Evolutionary conservation across 169 alveolate species (phyloP).

Genomic region (Plasmodium cynomolgi): DNA sequence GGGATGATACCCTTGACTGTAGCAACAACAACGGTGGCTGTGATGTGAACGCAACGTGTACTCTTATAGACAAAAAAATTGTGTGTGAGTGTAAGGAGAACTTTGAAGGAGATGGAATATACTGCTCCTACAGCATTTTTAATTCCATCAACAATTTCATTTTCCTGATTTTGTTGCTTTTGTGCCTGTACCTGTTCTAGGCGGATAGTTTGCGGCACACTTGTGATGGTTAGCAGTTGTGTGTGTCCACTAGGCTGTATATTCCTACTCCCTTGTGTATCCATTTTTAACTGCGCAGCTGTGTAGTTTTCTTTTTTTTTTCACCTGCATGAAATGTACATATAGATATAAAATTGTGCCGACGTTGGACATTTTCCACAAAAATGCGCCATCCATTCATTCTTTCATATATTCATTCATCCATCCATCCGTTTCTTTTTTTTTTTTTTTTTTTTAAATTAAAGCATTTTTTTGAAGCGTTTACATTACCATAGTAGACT

Average conservation of each 20-base stretch:
- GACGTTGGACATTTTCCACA: not conserved
- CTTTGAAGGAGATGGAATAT: conserved; percentile 52
- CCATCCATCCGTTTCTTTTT: no score
- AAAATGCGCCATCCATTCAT: not conserved
- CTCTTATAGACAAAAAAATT: conserved; percentile 22
- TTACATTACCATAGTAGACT: not conserved
- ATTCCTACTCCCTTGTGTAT: not conserved
- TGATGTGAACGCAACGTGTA: conserved; percentile 33
- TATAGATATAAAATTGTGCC: not conserved
- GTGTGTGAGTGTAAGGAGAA: conserved; percentile 44
- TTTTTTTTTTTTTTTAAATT: no score
- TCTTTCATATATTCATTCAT: not conserved
- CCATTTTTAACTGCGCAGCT: not conserved
- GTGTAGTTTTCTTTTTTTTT: conserved; percentile 3
- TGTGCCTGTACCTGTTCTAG: conserved; percentile 6
- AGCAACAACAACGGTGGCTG: conserved; percentile 51
- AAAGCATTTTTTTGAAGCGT: not conserved
- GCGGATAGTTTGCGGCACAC: not conserved
- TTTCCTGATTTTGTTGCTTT: conserved; percentile 7
- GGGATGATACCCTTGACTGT: conserved; percentile 28
- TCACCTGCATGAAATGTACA: conserved; percentile 5
- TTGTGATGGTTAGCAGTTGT: not conserved
- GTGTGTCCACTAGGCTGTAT: not conserved
- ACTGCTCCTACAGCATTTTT: conserved; percentile 30
- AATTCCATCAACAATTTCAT: conserved; percentile 28